Percentiles rank a stretch among this genome's conserved stretches.
Evolutionary conservation across 2,329 filamentous ascomycete species (phyloP).

Genomic region (Aspergillus sp.): DNA sequence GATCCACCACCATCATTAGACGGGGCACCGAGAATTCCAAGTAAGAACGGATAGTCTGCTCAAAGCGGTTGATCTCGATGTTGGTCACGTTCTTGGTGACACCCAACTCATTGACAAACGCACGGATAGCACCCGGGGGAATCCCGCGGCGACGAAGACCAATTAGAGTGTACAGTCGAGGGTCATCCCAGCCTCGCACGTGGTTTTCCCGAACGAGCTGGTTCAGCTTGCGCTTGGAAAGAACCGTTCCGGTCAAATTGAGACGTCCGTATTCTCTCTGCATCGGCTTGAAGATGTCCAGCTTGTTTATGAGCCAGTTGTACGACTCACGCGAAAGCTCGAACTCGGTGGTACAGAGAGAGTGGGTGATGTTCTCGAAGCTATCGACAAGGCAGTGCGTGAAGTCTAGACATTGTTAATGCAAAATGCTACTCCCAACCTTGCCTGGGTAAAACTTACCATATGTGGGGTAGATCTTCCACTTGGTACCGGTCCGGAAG

Average conservation of each 20-base stretch:
- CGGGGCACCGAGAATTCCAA: slow-evolving; percentile 83
- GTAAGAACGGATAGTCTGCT: slow-evolving; percentile 76
- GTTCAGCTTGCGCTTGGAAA: slow-evolving; percentile 78
- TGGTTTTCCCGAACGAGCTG: slow-evolving; percentile 70
- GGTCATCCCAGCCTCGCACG: slow-evolving; percentile 86
- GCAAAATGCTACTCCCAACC: too few species aligned
- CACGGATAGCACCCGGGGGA: slow-evolving; percentile 78
- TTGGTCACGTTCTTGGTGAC: slow-evolving; percentile 75
- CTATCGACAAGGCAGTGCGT: slow-evolving; percentile 72
- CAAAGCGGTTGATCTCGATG: slow-evolving; percentile 76
- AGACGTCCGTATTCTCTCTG: slow-evolving; percentile 79
- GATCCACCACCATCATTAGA: slow-evolving; percentile 83
- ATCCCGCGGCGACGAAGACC: slow-evolving; percentile 77
- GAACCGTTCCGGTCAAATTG: slow-evolving; percentile 74
- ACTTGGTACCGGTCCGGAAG: slow-evolving; percentile 67
- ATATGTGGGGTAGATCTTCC: slow-evolving; percentile 93
- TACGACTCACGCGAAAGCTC: slow-evolving; percentile 78
- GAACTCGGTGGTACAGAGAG: slow-evolving; percentile 89
- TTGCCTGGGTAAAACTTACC: slow-evolving; percentile 39
- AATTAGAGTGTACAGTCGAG: slow-evolving; percentile 79
- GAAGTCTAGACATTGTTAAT: background rate
- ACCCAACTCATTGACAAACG: slow-evolving; percentile 85
- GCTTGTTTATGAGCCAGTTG: slow-evolving; percentile 76
- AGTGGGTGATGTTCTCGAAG: slow-evolving; percentile 87
- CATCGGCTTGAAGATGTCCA: slow-evolving; percentile 85